These are phyloP conservation scores for Viridothelium virens DNA, from an alignment of 495 filamentous ascomycete genomes.

Conservation along the genomic window DNA sequence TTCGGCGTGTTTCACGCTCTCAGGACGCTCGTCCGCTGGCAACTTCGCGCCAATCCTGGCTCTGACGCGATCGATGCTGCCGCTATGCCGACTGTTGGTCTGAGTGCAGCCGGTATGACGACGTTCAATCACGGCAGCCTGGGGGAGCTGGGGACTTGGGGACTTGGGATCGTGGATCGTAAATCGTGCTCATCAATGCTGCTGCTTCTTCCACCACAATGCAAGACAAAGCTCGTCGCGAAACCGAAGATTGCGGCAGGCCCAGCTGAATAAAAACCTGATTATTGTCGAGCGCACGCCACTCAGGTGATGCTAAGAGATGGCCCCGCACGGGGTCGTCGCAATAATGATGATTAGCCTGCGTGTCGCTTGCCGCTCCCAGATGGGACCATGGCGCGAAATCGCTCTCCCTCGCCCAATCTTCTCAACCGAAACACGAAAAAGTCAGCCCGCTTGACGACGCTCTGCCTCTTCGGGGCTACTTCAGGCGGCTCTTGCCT, in stretches of 20 bases:
- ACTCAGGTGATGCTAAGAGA: not conserved
- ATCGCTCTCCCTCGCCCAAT: not conserved
- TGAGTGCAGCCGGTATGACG: not conserved
- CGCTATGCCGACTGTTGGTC: not conserved
- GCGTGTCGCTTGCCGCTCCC: not conserved
- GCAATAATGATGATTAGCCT: not conserved
- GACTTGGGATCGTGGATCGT: not conserved
- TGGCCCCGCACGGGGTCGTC: not conserved
- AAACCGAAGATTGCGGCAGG: not conserved
- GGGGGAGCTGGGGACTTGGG: no score
- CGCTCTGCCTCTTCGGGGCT: not conserved
- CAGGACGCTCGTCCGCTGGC: not conserved
- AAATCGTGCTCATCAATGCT: not conserved
- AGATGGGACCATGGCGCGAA: not conserved
- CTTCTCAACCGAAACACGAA: not conserved
- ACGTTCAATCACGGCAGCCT: not conserved
- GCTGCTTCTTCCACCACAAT: not conserved
- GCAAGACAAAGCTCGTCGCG: not conserved
- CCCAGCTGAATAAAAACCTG: not conserved
- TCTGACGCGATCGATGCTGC: not conserved
- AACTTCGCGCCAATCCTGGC: not conserved
- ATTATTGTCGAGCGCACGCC: not conserved
- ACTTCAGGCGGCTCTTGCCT: not conserved
- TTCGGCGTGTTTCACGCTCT: not conserved
- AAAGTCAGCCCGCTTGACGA: not conserved